Conservation (phyloP, 495 filamentous ascomycete genomes). For the Sporormia fimetaria region DNA sequence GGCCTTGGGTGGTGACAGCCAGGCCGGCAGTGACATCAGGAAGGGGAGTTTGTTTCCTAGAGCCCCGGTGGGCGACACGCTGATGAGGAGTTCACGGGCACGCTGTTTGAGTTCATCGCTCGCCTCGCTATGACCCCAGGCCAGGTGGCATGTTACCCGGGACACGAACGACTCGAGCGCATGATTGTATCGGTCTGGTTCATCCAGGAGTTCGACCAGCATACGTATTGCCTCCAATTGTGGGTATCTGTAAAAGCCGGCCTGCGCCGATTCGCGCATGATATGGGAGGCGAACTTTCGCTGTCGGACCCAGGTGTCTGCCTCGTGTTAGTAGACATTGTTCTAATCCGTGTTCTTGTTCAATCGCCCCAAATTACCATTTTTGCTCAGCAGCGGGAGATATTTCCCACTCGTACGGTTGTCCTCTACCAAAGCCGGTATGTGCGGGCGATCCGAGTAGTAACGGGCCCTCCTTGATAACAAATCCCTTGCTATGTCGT, state of each 20-base stretch:
- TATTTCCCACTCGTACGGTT: constrained; percentile 47
- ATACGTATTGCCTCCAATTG: constrained; percentile 44
- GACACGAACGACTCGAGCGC: constrained; percentile 49
- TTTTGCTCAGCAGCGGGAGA: constrained; percentile 42
- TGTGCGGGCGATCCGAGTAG: constrained; percentile 50
- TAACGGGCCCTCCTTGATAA: constrained; percentile 47
- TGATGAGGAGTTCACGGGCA: constrained; percentile 47
- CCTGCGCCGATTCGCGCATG: constrained; percentile 39
- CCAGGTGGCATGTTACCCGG: constrained; percentile 46
- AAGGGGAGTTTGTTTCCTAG: constrained; percentile 40
- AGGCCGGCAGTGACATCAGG: constrained; percentile 29
- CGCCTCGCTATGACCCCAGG: constrained; percentile 44
- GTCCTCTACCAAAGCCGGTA: constrained; percentile 35
- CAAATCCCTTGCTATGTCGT: constrained; percentile 46
- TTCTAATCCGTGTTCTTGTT: background rate
- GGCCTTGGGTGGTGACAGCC: constrained; percentile 28
- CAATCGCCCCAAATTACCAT: constrained; percentile 38
- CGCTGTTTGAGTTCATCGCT: constrained; percentile 40
- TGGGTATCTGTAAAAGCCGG: constrained; percentile 41
- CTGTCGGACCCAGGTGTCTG: constrained; percentile 48
- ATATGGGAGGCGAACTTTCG: constrained; percentile 47
- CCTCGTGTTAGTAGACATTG: constrained; percentile 13
- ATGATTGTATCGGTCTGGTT: constrained; percentile 41
- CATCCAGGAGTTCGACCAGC: constrained; percentile 35
- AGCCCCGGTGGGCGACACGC: constrained; percentile 46